These are phyloP conservation scores for Fonsecaea nubica DNA, from an alignment of 2,329 filamentous ascomycete genomes.

Conservation along the genomic window DNA sequence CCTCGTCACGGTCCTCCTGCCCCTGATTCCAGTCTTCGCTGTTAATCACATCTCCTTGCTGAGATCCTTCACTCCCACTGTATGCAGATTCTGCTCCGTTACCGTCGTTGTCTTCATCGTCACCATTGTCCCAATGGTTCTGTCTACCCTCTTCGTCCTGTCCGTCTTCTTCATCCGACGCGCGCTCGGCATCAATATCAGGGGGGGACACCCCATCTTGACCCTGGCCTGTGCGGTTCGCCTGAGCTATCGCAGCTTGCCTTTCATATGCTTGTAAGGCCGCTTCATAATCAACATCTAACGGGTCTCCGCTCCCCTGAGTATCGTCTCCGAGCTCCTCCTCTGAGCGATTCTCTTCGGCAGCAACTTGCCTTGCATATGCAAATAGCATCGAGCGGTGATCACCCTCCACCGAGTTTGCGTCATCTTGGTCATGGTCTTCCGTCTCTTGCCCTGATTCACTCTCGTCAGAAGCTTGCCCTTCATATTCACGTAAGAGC, in stretches of 20 bases:
- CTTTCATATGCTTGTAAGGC: not conserved
- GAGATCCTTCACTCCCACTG: not conserved
- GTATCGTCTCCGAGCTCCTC: not conserved
- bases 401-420: no score
- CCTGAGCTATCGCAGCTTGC: not conserved
- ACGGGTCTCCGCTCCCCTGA: not conserved
- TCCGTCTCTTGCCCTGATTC: no score
- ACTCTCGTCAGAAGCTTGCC: no score
- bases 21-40: not conserved
- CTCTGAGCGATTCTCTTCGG: no score
- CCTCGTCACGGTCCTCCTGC: not conserved
- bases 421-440: no score
- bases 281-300: not conserved
- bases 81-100: not conserved
- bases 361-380: no score
- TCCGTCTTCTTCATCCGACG: not conserved
- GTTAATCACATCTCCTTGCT: not conserved
- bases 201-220: not conserved
- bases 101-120: slow-evolving; percentile 1
- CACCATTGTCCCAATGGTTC: not conserved
- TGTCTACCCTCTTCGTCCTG: not conserved
- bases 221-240: not conserved
- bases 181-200: not conserved
- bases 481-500: no score
- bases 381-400: no score